Base-by-base conservation (phyloP, 2,329 filamentous ascomycete genomes). In the Venturiaceae sp. region DNA sequence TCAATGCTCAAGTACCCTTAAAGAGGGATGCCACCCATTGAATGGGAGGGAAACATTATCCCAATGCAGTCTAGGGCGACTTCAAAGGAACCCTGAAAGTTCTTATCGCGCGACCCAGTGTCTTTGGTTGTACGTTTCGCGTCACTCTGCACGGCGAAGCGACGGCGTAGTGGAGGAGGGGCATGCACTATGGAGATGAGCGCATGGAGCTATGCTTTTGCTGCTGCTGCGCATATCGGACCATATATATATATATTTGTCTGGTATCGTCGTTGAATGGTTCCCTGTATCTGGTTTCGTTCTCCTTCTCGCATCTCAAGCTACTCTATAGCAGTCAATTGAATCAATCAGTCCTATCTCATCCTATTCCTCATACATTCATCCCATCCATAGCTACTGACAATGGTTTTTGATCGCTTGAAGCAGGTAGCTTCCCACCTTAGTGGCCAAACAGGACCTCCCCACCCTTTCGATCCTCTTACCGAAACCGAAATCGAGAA, bases 381-480 rank as follows among this genome's bases (percentile, higher is more conserved):
- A 39, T 39, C 9, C 14, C 32, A 21, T n/a, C 8, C 32, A 5
- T 21, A 36, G 21, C n/a, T 34, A 19, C 30, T 37, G 30, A 53
- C 52, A 5, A 53, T 53, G 82, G 81, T 82, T 64, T 77, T 85
- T 64, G 81, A 85, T 64, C 79, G 83, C 64, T 74, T 86, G 50
- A 83, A 83, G 73, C 83, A 85, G 66, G 75, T 87, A 67, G 76
- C 83, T 63, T 76, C 80, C 57, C 84, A 87, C 66, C 71, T 87
- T 66, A 80, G 77, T 57, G 82, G 81, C 58, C 75, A 78, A 28
- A 67, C 75, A 21, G 67, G 75, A 37, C 75, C 77, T 54, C 80
- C 81, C 36, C 85, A 95, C 67, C 90, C 90, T 5, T 81, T 94
- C 63, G 90, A 95, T 67, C 90, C 90, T 57, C 83, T 95, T 50